phyloP scores from a whole-genome alignment of 441 rosid genomes.

The Pelargonium cotyledonis region DNA sequence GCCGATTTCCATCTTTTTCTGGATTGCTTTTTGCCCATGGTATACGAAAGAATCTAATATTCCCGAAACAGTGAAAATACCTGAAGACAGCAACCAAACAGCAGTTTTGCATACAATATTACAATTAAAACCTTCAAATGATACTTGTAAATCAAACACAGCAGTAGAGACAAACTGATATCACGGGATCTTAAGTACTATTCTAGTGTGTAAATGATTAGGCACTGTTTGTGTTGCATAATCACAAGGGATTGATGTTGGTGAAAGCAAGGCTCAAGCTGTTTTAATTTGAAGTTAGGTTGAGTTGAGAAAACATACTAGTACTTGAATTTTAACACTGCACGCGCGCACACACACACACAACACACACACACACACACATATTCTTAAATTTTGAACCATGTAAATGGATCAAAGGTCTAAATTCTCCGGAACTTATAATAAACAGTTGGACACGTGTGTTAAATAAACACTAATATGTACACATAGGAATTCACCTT shows the following conservation, averaged over 20 bases:
- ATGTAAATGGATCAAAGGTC: too few relatives aligned
- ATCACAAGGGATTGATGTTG: background rate
- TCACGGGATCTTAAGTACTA: background rate
- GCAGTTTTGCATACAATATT: slow-evolving; percentile 4
- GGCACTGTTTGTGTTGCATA: background rate
- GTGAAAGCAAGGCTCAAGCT: background rate
- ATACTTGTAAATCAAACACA: background rate
- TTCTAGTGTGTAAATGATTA: background rate
- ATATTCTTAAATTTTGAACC: too few relatives aligned
- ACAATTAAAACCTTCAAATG: background rate
- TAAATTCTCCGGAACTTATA: too few relatives aligned
- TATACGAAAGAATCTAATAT: slow-evolving; percentile 83
- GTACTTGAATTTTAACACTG: background rate
- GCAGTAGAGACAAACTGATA: background rate
- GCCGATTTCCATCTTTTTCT: slow-evolving; percentile 93
- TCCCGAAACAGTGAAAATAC: slow-evolving; percentile 91
- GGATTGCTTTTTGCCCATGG: slow-evolving; percentile 89
- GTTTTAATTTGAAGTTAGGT: background rate
- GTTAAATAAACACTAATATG: too few relatives aligned
- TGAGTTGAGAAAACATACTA: background rate
- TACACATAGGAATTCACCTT: too few relatives aligned
- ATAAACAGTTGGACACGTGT: too few relatives aligned
- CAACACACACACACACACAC: too few relatives aligned
- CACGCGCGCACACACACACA: too few relatives aligned
- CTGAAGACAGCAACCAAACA: slow-evolving; percentile 28